Base-by-base conservation (phyloP, 1,139 yeast genomes). In the Zygosaccharomyces sapae region DNA sequence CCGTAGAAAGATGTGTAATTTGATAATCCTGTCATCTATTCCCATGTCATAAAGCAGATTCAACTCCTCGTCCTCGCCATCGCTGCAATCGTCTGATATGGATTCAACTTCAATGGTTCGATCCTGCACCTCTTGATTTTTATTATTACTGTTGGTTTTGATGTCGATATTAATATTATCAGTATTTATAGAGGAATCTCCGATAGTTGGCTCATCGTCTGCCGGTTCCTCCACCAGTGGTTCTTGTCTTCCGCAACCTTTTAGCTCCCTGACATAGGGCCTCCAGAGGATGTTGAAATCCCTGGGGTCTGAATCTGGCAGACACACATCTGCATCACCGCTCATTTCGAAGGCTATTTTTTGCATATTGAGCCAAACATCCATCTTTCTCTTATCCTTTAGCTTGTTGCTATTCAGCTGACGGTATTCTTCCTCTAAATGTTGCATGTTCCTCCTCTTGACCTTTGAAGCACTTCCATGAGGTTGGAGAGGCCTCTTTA, bases 281-380 rank as follows among this genome's bases (percentile, higher is more conserved):
- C 72, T 58, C 71, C 70, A 67, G 19, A 68, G 50, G 1, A 68
- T 70, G 43, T 67, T 68, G 33, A 67, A 52, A 46, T 66, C 69
- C 33, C 61, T 37, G 10, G 68, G 63, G 38, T 67, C 60, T 3
- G 57, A 43, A 3, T 51, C 54, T 20, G 52, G 45, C 4, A 58
- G 44, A 48, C 61, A 65, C 2, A 38, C 38, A 4, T 62, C 63
- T 4, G 50, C 55, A 39, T 64, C 69, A 5, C 61, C 63, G 16
- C 62, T 60, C 43, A 67, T 51, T 33, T 65, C 63, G 45, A 61
- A 68, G 25, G 69, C 67, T 12, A 55, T 49, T 38, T 62, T 61
- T 33, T 68, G 70, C 64, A 67, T 55, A 30, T 42, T 56, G 16
- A 52, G 55, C 40, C 63, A 43, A 1, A 45, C 43, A 9, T 52